These are phyloP conservation scores for Discostella stelligeroides DNA, from an alignment of 108 stramenopile genomes.

Conservation along the genomic window DNA sequence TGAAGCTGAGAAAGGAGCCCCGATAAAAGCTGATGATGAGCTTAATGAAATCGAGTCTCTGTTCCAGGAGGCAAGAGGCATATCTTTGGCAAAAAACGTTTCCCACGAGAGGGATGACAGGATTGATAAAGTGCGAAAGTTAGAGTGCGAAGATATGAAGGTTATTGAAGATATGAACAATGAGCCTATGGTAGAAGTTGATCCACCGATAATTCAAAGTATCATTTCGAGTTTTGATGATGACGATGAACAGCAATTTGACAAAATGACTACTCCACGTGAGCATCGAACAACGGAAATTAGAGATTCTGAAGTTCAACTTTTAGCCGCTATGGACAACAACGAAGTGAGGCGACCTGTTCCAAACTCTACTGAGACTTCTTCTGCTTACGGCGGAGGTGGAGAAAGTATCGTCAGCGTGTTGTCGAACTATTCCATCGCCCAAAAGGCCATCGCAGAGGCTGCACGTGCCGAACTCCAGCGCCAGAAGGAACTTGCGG, in stretches of 20 bases:
- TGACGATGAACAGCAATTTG: constrained; percentile 8
- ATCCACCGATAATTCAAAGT: constrained; percentile 9
- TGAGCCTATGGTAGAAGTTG: neutral
- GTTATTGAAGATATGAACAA: constrained; percentile 17
- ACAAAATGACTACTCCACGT: neutral
- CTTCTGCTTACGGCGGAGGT: neutral
- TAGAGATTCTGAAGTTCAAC: neutral
- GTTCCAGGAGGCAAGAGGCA: constrained; percentile 11
- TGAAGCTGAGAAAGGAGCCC: no score
- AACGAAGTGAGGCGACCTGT: neutral
- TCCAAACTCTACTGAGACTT: neutral
- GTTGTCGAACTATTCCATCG: constrained; percentile 2
- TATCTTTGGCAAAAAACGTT: neutral
- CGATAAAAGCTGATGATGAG: constrained; percentile 10
- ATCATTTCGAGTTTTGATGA: constrained; percentile 14
- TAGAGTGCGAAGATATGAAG: constrained; percentile 6
- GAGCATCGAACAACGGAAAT: neutral
- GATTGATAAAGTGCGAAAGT: no score
- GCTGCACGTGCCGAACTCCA: constrained; percentile 14
- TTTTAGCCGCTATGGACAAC: neutral
- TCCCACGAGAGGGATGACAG: neutral
- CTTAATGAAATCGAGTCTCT: constrained; percentile 19
- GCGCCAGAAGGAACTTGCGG: constrained; percentile 12
- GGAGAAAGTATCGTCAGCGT: constrained; percentile 12
- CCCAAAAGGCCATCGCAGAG: constrained; percentile 3